Evolutionary conservation across 2,329 filamentous ascomycete species (phyloP), one percentile per base, ranked within the genome.

Genomic region (Xylaria digitata): DNA sequence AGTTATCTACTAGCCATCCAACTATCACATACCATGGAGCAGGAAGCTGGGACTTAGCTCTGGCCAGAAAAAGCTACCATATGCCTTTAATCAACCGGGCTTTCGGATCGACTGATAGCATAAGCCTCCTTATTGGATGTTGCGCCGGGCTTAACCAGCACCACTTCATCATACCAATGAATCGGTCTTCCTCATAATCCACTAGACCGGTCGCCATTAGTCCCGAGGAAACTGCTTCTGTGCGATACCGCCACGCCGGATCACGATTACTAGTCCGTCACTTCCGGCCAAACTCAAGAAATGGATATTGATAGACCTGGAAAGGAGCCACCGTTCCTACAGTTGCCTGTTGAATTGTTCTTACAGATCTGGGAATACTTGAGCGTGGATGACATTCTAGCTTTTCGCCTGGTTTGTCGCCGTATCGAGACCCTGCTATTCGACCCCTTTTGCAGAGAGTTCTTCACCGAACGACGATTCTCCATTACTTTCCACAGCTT

Each of bases 401-500:
- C 66, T 42, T 49, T 75, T 8, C 73, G 73, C 45, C 58, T 71
- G 34, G 71, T 72, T 13, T 75, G 72, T 53, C 69, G 63, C 21
- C 65, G 67, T 34, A 52, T 69, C 54, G 69, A 73, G 48, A 64
- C 34, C 8, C 66, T 63, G 50, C 55, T 75, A 30, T 71, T 71
- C 26, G 68, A 70, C 17, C 49, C 66, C n/a, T 74, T 75, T 42
- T 66, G 69, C 11, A 60, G 55, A 15, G 73, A 74, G 57, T 74
- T 74, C 68, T 75, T 72, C 55, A 61, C 68, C 54, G 64, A 72
- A 17, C 69, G 73, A 32, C 71, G 73, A 13, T 73, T 75, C 43
- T 73, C 73, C 64, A 61, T 75, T 40, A 73, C 70, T 17, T 52
- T 49, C 71, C 65, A 70, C 52, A 75, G 73, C 48, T 63, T 75